These are phyloP conservation scores for Eutrema yunnanense DNA, from an alignment of 345 rosid species.

Conservation along the genomic window DNA sequence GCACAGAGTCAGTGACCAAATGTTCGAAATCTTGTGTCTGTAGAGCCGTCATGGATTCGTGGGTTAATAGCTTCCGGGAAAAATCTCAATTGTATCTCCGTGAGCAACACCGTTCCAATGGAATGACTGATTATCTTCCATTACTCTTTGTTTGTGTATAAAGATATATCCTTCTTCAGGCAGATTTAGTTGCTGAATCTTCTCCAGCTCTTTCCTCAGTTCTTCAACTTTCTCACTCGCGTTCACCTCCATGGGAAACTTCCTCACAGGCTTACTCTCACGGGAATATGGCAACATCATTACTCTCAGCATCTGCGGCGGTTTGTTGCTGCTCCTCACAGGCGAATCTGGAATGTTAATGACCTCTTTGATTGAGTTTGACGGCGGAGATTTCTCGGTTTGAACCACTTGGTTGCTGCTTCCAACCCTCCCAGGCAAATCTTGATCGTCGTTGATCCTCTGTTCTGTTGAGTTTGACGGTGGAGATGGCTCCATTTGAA, in stretches of 20 bases:
- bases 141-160: conserved; percentile 40
- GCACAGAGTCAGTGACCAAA: background rate
- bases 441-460: conserved; percentile 30
- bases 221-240: conserved; percentile 48
- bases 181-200: conserved; percentile 42
- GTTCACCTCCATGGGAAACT: conserved; percentile 46
- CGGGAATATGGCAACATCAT: conserved; percentile 46
- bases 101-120: conserved; percentile 49
- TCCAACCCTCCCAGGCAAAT: background rate
- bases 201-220: conserved; percentile 54
- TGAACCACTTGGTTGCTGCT: background rate
- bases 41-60: background rate
- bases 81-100: conserved; percentile 64
- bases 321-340: background rate
- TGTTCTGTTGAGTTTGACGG: background rate
- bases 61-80: conserved; percentile 29
- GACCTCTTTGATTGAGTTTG: conserved; percentile 15
- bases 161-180: conserved; percentile 62
- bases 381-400: background rate
- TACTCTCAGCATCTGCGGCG: conserved; percentile 41
- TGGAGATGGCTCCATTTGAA: background rate
- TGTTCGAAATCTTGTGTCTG: background rate
- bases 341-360: conserved; percentile 22
- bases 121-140: conserved; percentile 41
- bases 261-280: conserved; percentile 19